Conservation (phyloP, 1,284 basidiomycete species). For the Moesziomyces antarcticus region DNA sequence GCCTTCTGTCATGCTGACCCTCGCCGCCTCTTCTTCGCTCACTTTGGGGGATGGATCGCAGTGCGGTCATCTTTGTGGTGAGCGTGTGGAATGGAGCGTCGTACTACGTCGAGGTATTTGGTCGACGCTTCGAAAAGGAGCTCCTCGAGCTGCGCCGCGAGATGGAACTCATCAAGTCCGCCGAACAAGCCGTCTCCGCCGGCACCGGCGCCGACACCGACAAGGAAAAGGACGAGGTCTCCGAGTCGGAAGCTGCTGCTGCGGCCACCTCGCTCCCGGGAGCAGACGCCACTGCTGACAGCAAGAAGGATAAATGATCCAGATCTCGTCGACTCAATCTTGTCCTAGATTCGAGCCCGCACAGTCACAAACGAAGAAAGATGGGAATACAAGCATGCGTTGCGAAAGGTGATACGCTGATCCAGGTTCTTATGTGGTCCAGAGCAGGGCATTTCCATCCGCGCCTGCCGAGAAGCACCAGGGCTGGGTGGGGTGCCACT, state of each 20-base stretch:
- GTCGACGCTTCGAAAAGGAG: slow-evolving; percentile 56
- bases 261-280: too few species aligned
- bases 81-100: slow-evolving; percentile 52
- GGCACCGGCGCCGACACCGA: not conserved
- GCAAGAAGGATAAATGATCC: not conserved
- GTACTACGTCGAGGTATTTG: slow-evolving; percentile 72
- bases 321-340: not conserved
- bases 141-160: slow-evolving; percentile 35
- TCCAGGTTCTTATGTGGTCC: slow-evolving; percentile 70
- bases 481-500: slow-evolving; percentile 88
- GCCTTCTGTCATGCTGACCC: not conserved
- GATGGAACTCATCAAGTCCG: slow-evolving; percentile 29
- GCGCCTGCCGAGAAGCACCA: slow-evolving; percentile 94
- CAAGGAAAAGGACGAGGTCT: not conserved
- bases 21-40: not conserved
- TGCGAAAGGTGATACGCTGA: not conserved
- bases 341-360: not conserved
- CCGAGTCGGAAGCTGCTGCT: not conserved
- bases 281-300: too few species aligned
- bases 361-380: not conserved
- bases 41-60: not conserved
- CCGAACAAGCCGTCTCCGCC: slow-evolving; percentile 22
- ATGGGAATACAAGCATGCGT: not conserved
- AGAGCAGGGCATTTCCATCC: slow-evolving; percentile 87
- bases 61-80: slow-evolving; percentile 40